These are phyloP conservation scores for Aegle marmelos DNA, from an alignment of 345 rosid genomes.

Conservation along the genomic window DNA sequence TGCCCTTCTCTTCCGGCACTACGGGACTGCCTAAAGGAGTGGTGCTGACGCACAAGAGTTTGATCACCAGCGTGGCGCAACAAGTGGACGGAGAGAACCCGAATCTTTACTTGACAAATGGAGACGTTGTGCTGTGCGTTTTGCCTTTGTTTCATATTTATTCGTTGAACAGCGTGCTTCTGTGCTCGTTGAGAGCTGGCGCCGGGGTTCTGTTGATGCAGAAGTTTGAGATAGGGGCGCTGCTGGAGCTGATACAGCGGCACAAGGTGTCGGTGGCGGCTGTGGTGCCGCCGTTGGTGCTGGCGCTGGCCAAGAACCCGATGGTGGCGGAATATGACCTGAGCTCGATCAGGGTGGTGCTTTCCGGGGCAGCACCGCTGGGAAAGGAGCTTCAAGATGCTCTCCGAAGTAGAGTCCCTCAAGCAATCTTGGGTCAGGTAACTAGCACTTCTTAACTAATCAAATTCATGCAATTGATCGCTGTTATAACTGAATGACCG, in stretches of 20 bases:
- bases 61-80: conserved; percentile 87
- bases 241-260: conserved; percentile 68
- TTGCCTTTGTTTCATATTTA: conserved; percentile 84
- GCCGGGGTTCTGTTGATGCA: conserved; percentile 80
- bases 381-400: conserved; percentile 86
- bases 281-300: conserved; percentile 84
- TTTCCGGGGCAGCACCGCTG: conserved; percentile 93
- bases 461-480: background rate
- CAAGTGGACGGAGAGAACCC: conserved; percentile 97
- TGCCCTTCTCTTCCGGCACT: conserved; percentile 89
- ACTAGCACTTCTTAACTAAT: conserved; percentile 6
- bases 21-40: conserved; percentile 95
- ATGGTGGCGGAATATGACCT: conserved; percentile 61
- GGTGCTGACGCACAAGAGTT: conserved; percentile 69
- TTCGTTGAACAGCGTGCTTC: conserved; percentile 71
- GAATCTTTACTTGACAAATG: conserved; percentile 47
- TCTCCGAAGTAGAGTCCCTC: conserved; percentile 63
- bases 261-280: conserved; percentile 75
- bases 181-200: conserved; percentile 69
- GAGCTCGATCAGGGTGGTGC: conserved; percentile 65
- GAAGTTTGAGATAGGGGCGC: conserved; percentile 72
- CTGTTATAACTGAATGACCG: background rate
- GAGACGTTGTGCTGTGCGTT: conserved; percentile 78
- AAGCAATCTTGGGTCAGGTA: conserved; percentile 87
- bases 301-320: conserved; percentile 78